Base-by-base conservation (phyloP, 352 stramenopile species). In the Blastocystis sp. region DNA sequence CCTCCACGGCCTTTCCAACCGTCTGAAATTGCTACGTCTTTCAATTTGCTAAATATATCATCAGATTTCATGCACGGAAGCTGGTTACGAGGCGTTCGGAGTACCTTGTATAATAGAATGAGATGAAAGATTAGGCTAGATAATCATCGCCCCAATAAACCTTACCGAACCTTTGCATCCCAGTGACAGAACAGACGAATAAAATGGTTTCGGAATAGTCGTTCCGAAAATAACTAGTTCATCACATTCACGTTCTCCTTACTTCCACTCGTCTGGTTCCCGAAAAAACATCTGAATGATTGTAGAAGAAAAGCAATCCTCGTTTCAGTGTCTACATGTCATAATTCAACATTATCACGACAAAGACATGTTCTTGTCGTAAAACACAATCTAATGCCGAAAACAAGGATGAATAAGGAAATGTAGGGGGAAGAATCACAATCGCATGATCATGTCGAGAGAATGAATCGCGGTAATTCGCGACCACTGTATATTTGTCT, bases 131-230 rank as follows among this genome's bases (percentile, higher is more conserved):
- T n/a, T 21, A 66, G 24, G 37, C 65, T 77, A 9, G 6, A 4
- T 32, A 58, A 52, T 49, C 21, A 52, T 54, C 0, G 6, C 35
- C 29, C 11, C 35, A 0, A 14, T 12, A 57, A 56, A 21, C 5
- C 37, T 14, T 49, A 83, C 71, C 71, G 71, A 2, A 66, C 52
- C 12, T 59, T 59, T 6, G 46, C 29, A 43, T 83, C 71, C 29
- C 51, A 83, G 27, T 83, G 54, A 42, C 71, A 66, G 54, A 83
- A 83, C 21, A 83, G 37, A 32, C 51, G 42, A 37, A 66, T 52
- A 63, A 83, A 83, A 67, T 66, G 49, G 29, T 29, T 21, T 16
- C 66, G 63, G 27, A 83, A 66, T 16, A 83, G 32, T 24, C 61
- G 12, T 7, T 65, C 51, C 1, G 51, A 37, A 46, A 83, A 66